Conservation (phyloP, 2,329 filamentous ascomycete species). For the Mycocentrospora acerina region DNA sequence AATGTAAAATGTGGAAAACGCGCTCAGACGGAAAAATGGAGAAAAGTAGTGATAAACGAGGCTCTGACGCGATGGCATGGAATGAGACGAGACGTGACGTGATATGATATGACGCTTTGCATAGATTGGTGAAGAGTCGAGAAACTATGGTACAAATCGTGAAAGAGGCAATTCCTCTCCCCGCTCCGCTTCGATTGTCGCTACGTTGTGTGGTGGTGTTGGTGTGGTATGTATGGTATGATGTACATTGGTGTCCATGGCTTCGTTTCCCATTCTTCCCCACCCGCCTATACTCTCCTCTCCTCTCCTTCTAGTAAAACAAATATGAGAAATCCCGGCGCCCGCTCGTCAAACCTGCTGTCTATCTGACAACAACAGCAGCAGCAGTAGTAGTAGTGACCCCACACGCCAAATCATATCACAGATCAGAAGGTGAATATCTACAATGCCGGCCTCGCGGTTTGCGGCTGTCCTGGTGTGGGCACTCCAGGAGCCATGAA, state of each 20-base stretch:
- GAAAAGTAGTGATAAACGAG: too few relatives aligned
- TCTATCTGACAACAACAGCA: too few relatives aligned
- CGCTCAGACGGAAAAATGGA: too few relatives aligned
- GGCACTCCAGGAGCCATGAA: slow-evolving; percentile 37
- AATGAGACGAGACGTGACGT: too few relatives aligned
- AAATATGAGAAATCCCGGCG: slow-evolving; percentile 18
- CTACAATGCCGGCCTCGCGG: slow-evolving; percentile 41
- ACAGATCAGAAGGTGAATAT: slow-evolving; percentile 2
- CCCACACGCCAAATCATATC: too few relatives aligned
- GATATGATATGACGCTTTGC: too few relatives aligned
- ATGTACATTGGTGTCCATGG: slow-evolving; percentile 10
- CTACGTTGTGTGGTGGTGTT: too few relatives aligned
- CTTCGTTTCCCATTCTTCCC: slow-evolving; percentile 1
- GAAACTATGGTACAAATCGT: slow-evolving; percentile 32
- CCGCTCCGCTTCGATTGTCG: slow-evolving; percentile 13
- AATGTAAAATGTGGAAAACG: too few relatives aligned
- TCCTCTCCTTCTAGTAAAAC: slow-evolving; percentile 23
- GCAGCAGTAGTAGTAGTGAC: too few relatives aligned
- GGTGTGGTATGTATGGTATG: slow-evolving; percentile 8
- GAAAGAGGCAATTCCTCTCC: slow-evolving; percentile 8
- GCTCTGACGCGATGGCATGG: too few relatives aligned
- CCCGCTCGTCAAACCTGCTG: slow-evolving; percentile 2
- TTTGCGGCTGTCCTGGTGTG: slow-evolving; percentile 22
- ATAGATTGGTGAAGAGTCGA: slow-evolving; percentile 24
- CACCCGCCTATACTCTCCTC: slow-evolving; percentile 3